Conservation (phyloP, 768 basidiomycete species). For the Auriscalpium orientale region DNA sequence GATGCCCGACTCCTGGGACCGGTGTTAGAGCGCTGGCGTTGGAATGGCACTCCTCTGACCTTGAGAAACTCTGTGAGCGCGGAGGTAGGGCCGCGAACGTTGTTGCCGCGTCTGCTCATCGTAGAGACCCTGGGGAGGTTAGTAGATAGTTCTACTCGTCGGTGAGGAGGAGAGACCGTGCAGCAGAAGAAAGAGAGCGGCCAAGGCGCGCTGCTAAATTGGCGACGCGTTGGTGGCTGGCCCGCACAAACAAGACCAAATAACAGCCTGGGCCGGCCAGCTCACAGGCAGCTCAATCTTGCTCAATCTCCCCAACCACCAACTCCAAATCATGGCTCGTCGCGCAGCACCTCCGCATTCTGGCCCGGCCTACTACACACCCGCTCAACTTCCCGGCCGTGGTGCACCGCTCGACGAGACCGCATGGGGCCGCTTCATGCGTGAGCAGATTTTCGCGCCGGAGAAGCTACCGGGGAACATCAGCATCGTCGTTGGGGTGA, state of each 20-base stretch:
- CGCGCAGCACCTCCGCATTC: slow-evolving; percentile 48
- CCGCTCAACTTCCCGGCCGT: slow-evolving; percentile 32
- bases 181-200: too few species aligned
- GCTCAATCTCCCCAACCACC: slow-evolving; percentile 4
- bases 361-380: slow-evolving; percentile 46
- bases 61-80: slow-evolving; percentile 77
- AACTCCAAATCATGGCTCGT: slow-evolving; percentile 16
- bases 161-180: too few species aligned
- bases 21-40: neutral
- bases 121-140: neutral
- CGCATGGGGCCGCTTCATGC: slow-evolving; percentile 35
- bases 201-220: too few species aligned
- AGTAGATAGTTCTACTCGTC: too few species aligned
- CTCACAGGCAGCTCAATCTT: too few species aligned
- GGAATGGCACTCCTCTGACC: slow-evolving; percentile 29
- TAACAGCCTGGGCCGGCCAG: too few species aligned
- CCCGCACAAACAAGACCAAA: too few species aligned
- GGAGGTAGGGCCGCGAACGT: slow-evolving; percentile 75
- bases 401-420: slow-evolving; percentile 48
- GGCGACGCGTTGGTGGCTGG: too few species aligned
- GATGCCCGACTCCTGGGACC: slow-evolving; percentile 43
- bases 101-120: slow-evolving; percentile 27
- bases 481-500: slow-evolving; percentile 53
- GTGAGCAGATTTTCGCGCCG: slow-evolving; percentile 55
- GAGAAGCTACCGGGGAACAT: slow-evolving; percentile 68